These are phyloP conservation scores for Aschersonia sp. DNA, from an alignment of 2,329 filamentous ascomycete genomes.

Conservation along the genomic window DNA sequence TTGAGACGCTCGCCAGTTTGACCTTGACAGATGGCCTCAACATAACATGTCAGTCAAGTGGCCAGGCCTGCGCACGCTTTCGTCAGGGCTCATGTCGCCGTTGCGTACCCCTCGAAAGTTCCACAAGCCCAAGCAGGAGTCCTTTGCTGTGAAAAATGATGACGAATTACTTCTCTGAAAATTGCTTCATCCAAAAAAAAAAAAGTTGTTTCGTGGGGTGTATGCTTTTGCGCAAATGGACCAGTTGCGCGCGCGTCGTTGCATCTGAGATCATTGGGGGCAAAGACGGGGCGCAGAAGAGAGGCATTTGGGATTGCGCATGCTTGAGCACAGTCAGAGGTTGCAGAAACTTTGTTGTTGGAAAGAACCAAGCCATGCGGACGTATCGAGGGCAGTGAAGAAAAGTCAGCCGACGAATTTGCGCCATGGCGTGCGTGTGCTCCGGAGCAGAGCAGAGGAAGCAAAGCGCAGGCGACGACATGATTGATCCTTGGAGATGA, in stretches of 20 bases:
- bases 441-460: constrained; percentile 24
- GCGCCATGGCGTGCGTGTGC: constrained; percentile 17
- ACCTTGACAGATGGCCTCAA: too few species aligned
- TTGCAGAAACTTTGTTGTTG: constrained; percentile 20
- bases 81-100: too few species aligned
- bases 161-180: too few species aligned
- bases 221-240: too few species aligned
- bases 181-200: too few species aligned
- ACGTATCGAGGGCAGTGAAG: background rate
- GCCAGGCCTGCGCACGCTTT: too few species aligned
- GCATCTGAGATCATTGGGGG: constrained; percentile 17
- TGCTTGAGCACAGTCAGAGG: constrained; percentile 23
- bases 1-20: too few species aligned
- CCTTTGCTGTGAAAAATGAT: too few species aligned
- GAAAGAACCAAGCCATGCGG: background rate
- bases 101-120: too few species aligned
- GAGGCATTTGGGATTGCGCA: constrained; percentile 24
- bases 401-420: background rate
- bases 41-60: too few species aligned
- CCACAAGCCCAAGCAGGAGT: too few species aligned
- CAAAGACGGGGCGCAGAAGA: constrained; percentile 24
- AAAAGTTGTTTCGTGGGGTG: too few species aligned
- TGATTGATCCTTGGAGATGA: constrained; percentile 19
- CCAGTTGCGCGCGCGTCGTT: constrained; percentile 18
- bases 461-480: constrained; percentile 16